Evolutionary conservation across 2,329 filamentous ascomycete species (phyloP).

Genomic region (Beauveria sp.): DNA sequence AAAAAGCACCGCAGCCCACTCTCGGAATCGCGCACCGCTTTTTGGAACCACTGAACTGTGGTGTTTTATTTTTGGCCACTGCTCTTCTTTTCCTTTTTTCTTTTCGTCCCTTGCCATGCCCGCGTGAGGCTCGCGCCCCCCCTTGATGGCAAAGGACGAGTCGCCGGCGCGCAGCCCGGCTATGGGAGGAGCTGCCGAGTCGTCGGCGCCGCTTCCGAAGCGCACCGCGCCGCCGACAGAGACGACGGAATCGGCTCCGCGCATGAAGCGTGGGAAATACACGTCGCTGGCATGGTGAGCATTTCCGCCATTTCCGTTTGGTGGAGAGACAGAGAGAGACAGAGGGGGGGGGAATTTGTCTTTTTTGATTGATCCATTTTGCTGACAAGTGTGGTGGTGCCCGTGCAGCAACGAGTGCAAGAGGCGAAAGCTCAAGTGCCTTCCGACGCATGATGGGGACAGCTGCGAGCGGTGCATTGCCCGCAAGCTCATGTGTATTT

Average conservation of each 20-base stretch:
- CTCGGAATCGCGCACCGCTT: neutral
- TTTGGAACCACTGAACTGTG: neutral
- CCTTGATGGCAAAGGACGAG: slow-evolving; percentile 5
- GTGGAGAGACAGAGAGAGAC: neutral
- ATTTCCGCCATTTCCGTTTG: neutral
- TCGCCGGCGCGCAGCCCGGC: neutral
- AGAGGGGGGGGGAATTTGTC: neutral
- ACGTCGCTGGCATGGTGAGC: slow-evolving; percentile 30
- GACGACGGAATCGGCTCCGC: slow-evolving; percentile 5
- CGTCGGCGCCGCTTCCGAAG: slow-evolving; percentile 8
- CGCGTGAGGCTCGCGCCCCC: neutral
- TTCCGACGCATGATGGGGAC: slow-evolving; percentile 18
- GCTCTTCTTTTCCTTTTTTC: neutral
- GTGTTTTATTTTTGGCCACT: neutral
- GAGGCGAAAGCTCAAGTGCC: slow-evolving; percentile 34
- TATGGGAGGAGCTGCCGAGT: neutral
- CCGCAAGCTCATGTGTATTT: slow-evolving; percentile 21
- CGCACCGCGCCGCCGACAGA: slow-evolving; percentile 5
- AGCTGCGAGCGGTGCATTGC: slow-evolving; percentile 25
- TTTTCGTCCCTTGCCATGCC: neutral
- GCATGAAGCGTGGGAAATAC: slow-evolving; percentile 29
- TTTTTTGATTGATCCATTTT: neutral
- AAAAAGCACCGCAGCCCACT: neutral
- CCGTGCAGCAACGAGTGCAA: slow-evolving; percentile 30
- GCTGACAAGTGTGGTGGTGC: neutral